Base-by-base conservation (phyloP, 2,329 filamentous ascomycete species). In the Talaromyces sp. region DNA sequence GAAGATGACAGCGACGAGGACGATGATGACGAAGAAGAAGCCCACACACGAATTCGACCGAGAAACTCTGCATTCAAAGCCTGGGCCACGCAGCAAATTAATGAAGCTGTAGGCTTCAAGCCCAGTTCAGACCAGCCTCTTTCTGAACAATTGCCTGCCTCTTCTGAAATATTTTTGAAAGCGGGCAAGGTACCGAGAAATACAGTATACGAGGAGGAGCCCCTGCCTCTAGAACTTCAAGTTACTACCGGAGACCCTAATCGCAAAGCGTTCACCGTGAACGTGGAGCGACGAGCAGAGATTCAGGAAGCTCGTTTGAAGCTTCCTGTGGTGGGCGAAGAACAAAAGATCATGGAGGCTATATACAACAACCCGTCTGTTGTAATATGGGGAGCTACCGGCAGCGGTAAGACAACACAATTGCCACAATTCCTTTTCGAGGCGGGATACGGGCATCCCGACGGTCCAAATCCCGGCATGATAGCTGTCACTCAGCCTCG, bases 281-380 rank as follows among this genome's bases (percentile, higher is more conserved):
- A 85, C 1, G 88, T 97, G 2, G 80, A 85, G 45, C 87, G 95
- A 65, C 81, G 85, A 0, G 80, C 88, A 5, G 88, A 90, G 19
- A 90, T 98, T 24, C 92, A 97, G 74, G 85, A 89, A 57, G 87
- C 89, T 11, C 88, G 95, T 13, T 77, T 96, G 56, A 87, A 90
- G 64, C 83, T 99, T 16, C 95, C 95, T 0, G 91, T 99, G 1
- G 92, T 98, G 1, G 91, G 91, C 1, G 93, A 98, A 76, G 95
- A 99, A 77, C 95, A 99, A 74, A 93, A 90, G 72, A 93, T 99
- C 35, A 98, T 99, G 93, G 95, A 99, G 78, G 93, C 93, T 0
- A 92, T 99, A 58, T 90, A 97, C 77, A 94, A 94, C 74, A 90
- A 97, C 75, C 86, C 94, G 61, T 88, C 92, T 3, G 91, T 97